Base-by-base conservation (phyloP, 441 rosid genomes). In the Erodium moschatum region DNA sequence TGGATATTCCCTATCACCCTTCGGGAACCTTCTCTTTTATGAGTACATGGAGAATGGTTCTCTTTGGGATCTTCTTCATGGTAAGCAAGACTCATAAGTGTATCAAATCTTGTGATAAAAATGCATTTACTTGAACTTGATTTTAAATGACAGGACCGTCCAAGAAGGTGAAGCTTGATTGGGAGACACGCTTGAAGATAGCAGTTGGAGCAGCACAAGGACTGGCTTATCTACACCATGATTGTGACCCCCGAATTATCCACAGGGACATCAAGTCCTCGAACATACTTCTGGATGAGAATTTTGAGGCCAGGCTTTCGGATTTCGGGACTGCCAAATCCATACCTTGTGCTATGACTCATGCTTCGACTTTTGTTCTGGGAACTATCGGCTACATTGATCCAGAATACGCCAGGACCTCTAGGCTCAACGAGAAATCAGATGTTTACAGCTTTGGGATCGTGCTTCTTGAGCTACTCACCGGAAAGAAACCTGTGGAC, bases 41-140 rank as follows among this genome's bases (percentile, higher is more conserved):
- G 98, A 93, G 74, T 91, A 85, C 82, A 89, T 93, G 98, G 89
- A 84, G 74, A 93, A 89, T 70, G 98, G 98, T 58, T 91, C 98
- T 31, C 81, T 93, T 0, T 93, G 96, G 96, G 97, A 93, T 83
- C 93, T 91, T 66, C 91, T 93, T 56, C 98, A 93, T 68, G 98
- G 98, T 90, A 21, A 69, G 92, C 78, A 11, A 13, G 31, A 2
- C 64, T 56, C 60, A 2, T 6, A 24, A 24, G 27, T 24, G 27
- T 0, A 24, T 0, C 27, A 24, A 24, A 24, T 24, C 27, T 24
- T 24, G 1, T 24, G 27, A 24, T 24, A 24, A 24, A 24, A 24
- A 24, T 24, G 27, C 27, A 24, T 24, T 24, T 24, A 24, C 27
- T 24, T 24, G 27, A 24, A 24, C 27, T 24, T 2, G 27, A 24